Evolutionary conservation across 2,329 filamentous ascomycete species (phyloP).

Genomic region (Exophiala sp.): DNA sequence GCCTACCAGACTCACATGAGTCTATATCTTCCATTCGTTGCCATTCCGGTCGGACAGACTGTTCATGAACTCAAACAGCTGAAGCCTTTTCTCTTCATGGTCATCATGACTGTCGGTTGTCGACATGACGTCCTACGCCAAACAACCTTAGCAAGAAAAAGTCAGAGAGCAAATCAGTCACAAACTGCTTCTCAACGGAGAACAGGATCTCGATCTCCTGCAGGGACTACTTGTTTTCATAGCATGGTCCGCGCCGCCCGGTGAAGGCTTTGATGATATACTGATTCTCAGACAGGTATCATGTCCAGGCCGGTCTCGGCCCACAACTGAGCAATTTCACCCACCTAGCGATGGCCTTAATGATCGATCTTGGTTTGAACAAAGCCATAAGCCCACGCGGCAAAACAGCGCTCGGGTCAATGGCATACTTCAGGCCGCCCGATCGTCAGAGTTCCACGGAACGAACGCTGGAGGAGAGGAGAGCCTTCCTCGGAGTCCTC

Average conservation of each 20-base stretch:
- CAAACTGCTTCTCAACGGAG: constrained; percentile 32
- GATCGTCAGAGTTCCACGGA: not conserved
- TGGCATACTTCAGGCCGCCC: constrained; percentile 8
- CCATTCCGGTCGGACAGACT: constrained; percentile 21
- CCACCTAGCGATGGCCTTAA: constrained; percentile 37
- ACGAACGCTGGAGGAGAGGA: constrained; percentile 42
- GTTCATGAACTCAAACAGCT: constrained; percentile 23
- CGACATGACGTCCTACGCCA: constrained; percentile 29
- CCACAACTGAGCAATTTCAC: constrained; percentile 33
- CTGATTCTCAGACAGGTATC: constrained; percentile 26
- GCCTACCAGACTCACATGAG: constrained; percentile 23
- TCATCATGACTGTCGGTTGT: constrained; percentile 32
- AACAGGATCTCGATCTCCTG: constrained; percentile 39
- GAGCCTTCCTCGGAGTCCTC: constrained; percentile 44
- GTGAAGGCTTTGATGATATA: constrained; percentile 25
- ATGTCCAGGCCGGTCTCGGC: constrained; percentile 15
- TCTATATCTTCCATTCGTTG: constrained; percentile 31
- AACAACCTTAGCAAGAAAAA: constrained; percentile 30
- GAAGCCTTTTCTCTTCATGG: constrained; percentile 37
- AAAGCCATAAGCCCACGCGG: constrained; percentile 2
- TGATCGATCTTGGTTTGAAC: constrained; percentile 36
- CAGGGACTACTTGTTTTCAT: constrained; percentile 39
- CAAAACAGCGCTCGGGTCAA: not conserved
- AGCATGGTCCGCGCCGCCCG: constrained; percentile 32
- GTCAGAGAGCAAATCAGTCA: constrained; percentile 32